Conservation (phyloP, 2,329 filamentous ascomycete genomes). For the Bipolaris cookei region DNA sequence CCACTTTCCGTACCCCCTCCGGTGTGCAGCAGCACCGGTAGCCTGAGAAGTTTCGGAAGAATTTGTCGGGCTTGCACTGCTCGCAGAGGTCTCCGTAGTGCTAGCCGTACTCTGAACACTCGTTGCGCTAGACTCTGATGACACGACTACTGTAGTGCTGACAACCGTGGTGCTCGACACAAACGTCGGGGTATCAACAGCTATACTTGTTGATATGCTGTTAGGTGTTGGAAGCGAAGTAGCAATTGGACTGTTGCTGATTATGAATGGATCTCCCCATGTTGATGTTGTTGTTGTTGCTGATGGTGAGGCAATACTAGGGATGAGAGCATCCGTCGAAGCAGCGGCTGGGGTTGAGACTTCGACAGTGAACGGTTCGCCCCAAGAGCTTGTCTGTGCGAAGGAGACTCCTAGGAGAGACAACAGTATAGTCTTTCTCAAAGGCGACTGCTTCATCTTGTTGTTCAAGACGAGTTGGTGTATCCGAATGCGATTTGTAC, state of each 20-base stretch:
- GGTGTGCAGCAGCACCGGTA: conserved; percentile 5
- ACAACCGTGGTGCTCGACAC: conserved; percentile 1
- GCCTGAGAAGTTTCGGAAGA: neutral
- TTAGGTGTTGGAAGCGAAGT: conserved; percentile 5
- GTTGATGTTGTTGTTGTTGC: neutral
- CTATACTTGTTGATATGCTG: neutral
- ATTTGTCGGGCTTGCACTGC: conserved; percentile 5
- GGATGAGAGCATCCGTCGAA: conserved; percentile 15
- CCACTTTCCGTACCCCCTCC: conserved; percentile 17
- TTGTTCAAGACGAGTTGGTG: neutral
- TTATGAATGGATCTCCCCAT: conserved; percentile 15
- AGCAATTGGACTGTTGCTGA: conserved; percentile 1
- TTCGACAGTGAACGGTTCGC: conserved; percentile 25
- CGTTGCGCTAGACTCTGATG: neutral
- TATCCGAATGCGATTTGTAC: neutral
- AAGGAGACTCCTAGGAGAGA: conserved; percentile 21
- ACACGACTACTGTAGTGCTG: neutral
- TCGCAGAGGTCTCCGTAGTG: neutral
- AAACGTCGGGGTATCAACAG: conserved; percentile 3
- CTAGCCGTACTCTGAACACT: neutral
- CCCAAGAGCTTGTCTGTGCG: conserved; percentile 22
- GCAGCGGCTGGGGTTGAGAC: conserved; percentile 14
- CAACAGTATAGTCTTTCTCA: conserved; percentile 16
- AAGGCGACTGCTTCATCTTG: conserved; percentile 21
- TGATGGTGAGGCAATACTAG: neutral